Percentiles rank a stretch among this genome's conserved stretches.
Conservation (phyloP, 2,329 filamentous ascomycete genomes). For the Exserohilum turcica region DNA sequence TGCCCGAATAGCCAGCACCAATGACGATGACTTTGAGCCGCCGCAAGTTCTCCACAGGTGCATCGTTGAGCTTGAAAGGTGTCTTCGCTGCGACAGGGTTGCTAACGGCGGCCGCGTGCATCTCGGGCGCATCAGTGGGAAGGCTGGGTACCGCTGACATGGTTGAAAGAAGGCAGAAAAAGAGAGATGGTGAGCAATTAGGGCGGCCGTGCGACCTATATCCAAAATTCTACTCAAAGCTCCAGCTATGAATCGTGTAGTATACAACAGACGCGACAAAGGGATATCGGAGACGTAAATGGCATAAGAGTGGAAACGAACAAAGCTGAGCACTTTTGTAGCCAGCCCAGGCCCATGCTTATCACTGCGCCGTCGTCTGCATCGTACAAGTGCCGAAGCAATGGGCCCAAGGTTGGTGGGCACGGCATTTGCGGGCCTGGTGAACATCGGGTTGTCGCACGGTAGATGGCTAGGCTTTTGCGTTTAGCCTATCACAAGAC, state of each 20-base stretch:
- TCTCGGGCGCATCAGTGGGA: constrained; percentile 25
- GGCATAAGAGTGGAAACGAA: constrained; percentile 3
- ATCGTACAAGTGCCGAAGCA: constrained; percentile 23
- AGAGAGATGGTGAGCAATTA: not conserved
- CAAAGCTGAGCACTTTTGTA: constrained; percentile 6
- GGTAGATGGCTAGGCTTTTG: constrained; percentile 6
- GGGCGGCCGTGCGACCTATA: not conserved
- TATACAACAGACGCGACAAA: constrained; percentile 15
- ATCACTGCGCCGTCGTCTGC: not conserved
- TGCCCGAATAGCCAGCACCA: constrained; percentile 52
- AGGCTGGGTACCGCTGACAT: constrained; percentile 43
- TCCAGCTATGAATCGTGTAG: constrained; percentile 14
- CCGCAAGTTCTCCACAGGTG: constrained; percentile 51
- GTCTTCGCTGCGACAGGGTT: constrained; percentile 13
- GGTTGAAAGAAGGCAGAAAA: not conserved
- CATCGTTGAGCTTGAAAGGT: constrained; percentile 44
- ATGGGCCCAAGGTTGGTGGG: constrained; percentile 3
- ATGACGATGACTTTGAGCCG: constrained; percentile 53
- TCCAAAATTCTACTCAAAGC: constrained; percentile 15
- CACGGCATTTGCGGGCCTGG: constrained; percentile 3
- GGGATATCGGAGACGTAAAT: not conserved
- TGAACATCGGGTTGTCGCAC: constrained; percentile 5
- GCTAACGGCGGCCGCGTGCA: constrained; percentile 10
- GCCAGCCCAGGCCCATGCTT: not conserved
- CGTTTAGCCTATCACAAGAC: constrained; percentile 20